Percentiles rank a stretch among this genome's conserved stretches.
These are phyloP conservation scores for Pyrenophora graminea DNA, from an alignment of 2,329 filamentous ascomycete genomes.

Conservation along the genomic window DNA sequence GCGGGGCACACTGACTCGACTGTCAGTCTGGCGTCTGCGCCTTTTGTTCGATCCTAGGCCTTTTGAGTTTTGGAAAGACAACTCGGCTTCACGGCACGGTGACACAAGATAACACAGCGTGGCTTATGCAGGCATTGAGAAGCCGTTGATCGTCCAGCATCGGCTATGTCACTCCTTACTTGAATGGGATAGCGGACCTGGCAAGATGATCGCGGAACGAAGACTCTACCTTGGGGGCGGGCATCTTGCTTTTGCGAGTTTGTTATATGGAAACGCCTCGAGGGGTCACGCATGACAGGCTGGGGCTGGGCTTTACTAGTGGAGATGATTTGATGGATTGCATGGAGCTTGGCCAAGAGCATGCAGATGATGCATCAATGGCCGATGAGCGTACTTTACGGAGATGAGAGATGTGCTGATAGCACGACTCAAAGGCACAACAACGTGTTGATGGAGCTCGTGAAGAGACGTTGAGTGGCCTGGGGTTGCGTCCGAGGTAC, in stretches of 20 bases:
- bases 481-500: constrained; percentile 1
- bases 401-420: not conserved
- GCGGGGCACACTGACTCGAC: constrained; percentile 11
- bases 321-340: no score
- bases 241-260: not conserved
- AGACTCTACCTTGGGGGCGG: not conserved
- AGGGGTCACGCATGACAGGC: not conserved
- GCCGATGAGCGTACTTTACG: no score
- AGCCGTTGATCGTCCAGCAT: not conserved
- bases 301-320: no score
- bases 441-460: not conserved
- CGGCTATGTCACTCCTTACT: constrained; percentile 1
- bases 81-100: not conserved
- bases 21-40: not conserved
- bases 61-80: not conserved
- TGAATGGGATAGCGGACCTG: not conserved
- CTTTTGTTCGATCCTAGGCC: constrained; percentile 3
- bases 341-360: no score
- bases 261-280: not conserved
- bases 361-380: no score
- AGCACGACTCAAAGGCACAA: not conserved
- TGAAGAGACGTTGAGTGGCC: not conserved
- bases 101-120: not conserved
- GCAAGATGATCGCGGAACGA: constrained; percentile 1
- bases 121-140: not conserved